Base-by-base conservation (phyloP, 2,329 filamentous ascomycete species). In the Fusarium subtropicale region DNA sequence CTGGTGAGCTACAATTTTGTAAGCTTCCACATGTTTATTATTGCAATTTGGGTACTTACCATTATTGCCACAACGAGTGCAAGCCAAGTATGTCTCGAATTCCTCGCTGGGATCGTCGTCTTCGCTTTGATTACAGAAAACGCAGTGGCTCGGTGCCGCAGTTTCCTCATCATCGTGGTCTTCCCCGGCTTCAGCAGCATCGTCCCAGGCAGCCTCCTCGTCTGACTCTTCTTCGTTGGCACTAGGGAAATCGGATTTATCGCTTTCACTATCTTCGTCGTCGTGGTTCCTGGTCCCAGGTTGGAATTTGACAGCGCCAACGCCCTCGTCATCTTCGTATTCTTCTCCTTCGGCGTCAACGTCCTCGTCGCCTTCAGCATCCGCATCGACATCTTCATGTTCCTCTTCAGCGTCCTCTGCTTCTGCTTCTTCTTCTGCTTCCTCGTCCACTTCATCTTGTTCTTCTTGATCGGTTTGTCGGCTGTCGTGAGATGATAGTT, bases 51-150 rank as follows among this genome's bases (percentile, higher is more conserved):
- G 48, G 56, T 48, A 88, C 92, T 80, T 84, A 97, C 94, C 90
- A 80, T 93, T 92, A 76, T 95, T 92, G 70, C 90, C 90, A 80
- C 95, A 98, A 68, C 88, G 85, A 64, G 84, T 84, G 79, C 95
- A 97, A 54, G 90, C 83, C 64, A 97, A 83, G 77, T 91, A 93
- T 61, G 90, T 85, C 78, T 96, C 93, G 74, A 91, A 96, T 69
- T 94, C 92, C 70, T 92, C 91, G 68, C 87, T 90, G 2, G 92
- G 92, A 73, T 95, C 93, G 68, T 95, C 86, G 56, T 96, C 92
- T 80, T 97, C 93, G 69, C 92, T 90, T 77, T 93, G 86, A 59
- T 90, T 89, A 81, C 94, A 97, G 75, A 95, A 97, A 69, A 93
- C 91, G 81, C 79, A 84, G 55, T 76, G 71, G 46, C 80, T 82